Base-by-base conservation (phyloP, 164 flowering plant genomes). In the Hamamelis virginiana region DNA sequence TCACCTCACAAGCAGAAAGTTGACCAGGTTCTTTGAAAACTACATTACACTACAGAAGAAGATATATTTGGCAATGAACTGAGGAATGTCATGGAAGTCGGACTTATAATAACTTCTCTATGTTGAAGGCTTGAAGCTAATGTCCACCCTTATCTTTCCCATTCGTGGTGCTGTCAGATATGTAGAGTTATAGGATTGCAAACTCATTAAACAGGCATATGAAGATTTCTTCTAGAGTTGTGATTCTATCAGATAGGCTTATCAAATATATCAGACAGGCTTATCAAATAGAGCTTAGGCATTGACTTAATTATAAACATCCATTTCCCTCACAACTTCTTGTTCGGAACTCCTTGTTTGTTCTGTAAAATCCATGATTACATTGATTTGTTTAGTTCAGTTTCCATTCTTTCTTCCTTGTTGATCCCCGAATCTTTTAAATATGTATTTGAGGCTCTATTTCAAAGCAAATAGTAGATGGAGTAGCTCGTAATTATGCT, bases 1-100 rank as follows among this genome's bases (percentile, higher is more conserved):
- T 14, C 15, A 14, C 14, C 52, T 48, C 52, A 13, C 16, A 48
- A 5, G 52, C 52, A 5, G 16, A 48, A n/a, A 48, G 52, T 48
- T 48, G 52, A 14, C 52, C 52, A 48, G 19, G 52, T 48, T 48
- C 52, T 48, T 1, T 6, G 6, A 47, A 47, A 21, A 55, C 11
- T 13, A 1, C 16, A 21, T 15, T 48, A 18, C 1, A 89, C 92
- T 69, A 27, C 65, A 11, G 28, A 55, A 55, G 23, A 55, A 55
- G 12, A 55, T 9, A 55, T 9, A 27, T 6, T 55, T 55, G 28
- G 22, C 22, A 23, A 2, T 33, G 41, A 33, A 6, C 6, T 2
- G 41, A 33, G 41, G 41, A 33, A 23, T 22, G 28, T 9, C 9
- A 55, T 10, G 23, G 28, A 55, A 22, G 27, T 22, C 6, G 22